These are phyloP conservation scores for Plasmodium berghei DNA, from an alignment of 169 alveolate genomes.

Conservation along the genomic window DNA sequence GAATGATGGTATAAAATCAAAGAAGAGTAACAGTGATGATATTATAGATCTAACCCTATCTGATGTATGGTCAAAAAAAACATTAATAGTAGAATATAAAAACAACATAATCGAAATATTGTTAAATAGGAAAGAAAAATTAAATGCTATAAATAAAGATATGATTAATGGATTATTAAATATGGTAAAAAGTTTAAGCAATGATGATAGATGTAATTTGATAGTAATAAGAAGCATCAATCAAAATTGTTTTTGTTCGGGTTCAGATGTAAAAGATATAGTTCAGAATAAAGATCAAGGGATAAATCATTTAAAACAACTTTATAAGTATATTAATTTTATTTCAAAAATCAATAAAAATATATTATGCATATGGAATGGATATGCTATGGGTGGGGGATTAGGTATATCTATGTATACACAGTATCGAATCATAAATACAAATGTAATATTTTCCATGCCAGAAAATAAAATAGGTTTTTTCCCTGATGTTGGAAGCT, in stretches of 20 bases:
- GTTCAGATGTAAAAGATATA: constrained; percentile 61
- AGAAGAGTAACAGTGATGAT: not conserved
- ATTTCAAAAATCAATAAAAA: constrained; percentile 45
- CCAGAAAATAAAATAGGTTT: constrained; percentile 75
- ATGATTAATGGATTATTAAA: constrained; percentile 61
- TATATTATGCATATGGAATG: constrained; percentile 70
- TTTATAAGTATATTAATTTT: constrained; percentile 55
- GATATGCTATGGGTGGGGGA: constrained; percentile 71
- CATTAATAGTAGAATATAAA: constrained; percentile 47
- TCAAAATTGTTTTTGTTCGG: constrained; percentile 43
- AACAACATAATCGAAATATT: constrained; percentile 55
- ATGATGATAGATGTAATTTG: constrained; percentile 60
- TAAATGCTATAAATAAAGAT: constrained; percentile 70
- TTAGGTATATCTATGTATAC: constrained; percentile 71
- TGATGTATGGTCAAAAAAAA: constrained; percentile 57
- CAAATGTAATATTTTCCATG: constrained; percentile 54
- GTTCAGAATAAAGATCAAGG: constrained; percentile 67
- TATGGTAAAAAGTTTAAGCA: constrained; percentile 51
- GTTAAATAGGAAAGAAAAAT: constrained; percentile 63
- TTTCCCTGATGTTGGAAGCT: constrained; percentile 53
- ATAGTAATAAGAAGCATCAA: constrained; percentile 36
- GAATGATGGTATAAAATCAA: not conserved
- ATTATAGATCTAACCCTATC: constrained; percentile 60
- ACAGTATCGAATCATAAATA: constrained; percentile 32
- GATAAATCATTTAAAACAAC: constrained; percentile 56